Percentiles rank a stretch among this genome's conserved stretches.
Evolutionary conservation across 345 rosid species (phyloP).

Genomic region (Citrus trifoliata): DNA sequence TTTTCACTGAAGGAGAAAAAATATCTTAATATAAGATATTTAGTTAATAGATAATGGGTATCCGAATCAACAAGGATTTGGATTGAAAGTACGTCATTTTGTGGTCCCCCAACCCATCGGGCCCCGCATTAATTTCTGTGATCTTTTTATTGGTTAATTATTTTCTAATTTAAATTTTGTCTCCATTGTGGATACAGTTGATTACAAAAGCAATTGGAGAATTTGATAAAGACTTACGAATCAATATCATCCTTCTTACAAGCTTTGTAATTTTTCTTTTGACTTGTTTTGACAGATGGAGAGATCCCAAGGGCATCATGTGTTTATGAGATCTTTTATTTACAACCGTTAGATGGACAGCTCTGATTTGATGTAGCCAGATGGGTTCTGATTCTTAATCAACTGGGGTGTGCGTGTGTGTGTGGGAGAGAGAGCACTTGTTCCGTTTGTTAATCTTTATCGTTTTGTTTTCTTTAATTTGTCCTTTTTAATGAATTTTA

Average conservation of each 20-base stretch:
- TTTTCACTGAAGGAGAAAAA: too few relatives aligned
- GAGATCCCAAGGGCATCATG: neutral
- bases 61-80: neutral
- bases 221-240: neutral
- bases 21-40: too few relatives aligned
- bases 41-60: neutral
- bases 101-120: too few relatives aligned
- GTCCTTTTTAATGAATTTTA: neutral
- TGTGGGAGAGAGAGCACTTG: too few relatives aligned
- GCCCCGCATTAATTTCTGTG: neutral
- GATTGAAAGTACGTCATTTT: too few relatives aligned
- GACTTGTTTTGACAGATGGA: slow-evolving; percentile 9
- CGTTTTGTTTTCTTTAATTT: neutral
- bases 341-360: neutral
- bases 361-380: neutral
- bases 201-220: neutral
- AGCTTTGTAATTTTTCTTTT: neutral
- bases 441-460: neutral
- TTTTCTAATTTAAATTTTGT: neutral
- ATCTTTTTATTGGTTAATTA: neutral
- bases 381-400: neutral
- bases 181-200: neutral
- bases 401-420: neutral
- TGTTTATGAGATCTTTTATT: neutral
- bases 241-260: neutral